phyloP scores from a whole-genome alignment of 805 yeast species.

The Debaryomyces maramus region DNA sequence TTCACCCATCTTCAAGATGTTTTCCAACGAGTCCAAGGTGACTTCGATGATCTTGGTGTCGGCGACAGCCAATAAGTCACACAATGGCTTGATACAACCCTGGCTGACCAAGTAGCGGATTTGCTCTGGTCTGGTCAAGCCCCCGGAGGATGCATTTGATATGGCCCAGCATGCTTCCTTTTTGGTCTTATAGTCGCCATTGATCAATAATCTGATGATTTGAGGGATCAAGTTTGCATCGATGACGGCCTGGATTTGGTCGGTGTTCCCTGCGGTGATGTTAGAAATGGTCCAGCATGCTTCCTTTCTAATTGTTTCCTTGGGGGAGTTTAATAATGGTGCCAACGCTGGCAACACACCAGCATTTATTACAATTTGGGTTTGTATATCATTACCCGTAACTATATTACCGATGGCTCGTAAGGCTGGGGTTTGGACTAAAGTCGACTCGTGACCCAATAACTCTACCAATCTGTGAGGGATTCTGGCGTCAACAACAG shows the following conservation, averaged over 20 bases:
- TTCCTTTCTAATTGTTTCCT: slow-evolving; percentile 93
- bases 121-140: slow-evolving; percentile 86
- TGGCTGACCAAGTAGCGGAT: slow-evolving; percentile 89
- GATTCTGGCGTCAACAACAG: slow-evolving; percentile 93
- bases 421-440: slow-evolving; percentile 94
- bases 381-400: slow-evolving; percentile 94
- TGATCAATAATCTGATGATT: slow-evolving; percentile 69
- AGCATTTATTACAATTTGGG: slow-evolving; percentile 90
- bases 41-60: slow-evolving; percentile 93
- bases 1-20: slow-evolving; percentile 93
- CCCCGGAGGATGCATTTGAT: slow-evolving; percentile 96
- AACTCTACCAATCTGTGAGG: slow-evolving; percentile 93
- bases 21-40: slow-evolving; percentile 91
- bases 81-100: slow-evolving; percentile 96
- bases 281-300: slow-evolving; percentile 99
- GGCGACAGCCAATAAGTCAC: slow-evolving; percentile 85
- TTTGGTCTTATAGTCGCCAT: slow-evolving; percentile 92
- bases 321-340: slow-evolving; percentile 75
- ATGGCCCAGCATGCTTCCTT: slow-evolving; percentile 99
- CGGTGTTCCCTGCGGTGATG: slow-evolving; percentile 95
- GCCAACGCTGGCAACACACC: slow-evolving; percentile 87
- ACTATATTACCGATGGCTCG: slow-evolving; percentile 98
- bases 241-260: slow-evolving; percentile 95
- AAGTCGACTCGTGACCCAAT: slow-evolving; percentile 75
- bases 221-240: slow-evolving; percentile 94